Base-by-base conservation (phyloP, 441 rosid species). In the Pelargonium exstipulatum region DNA sequence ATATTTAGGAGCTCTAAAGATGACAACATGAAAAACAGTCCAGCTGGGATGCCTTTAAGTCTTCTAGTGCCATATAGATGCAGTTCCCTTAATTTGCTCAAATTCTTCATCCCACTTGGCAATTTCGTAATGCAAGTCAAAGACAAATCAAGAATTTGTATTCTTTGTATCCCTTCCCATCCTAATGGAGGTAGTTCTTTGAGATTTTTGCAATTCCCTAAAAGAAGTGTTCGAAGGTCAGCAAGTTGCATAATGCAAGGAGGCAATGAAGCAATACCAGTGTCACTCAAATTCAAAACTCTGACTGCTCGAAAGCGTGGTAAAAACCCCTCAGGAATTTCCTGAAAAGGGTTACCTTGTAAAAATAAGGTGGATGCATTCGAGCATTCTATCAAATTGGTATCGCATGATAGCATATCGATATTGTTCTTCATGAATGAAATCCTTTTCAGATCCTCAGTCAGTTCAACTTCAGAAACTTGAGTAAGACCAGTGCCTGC, bases 81-180 rank as follows among this genome's bases (percentile, higher is more conserved):
- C 18, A 79, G 17, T 61, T 69, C 58, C 77, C 74, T 73, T 40
- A 81, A 72, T 43, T 71, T 73, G 10, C 58, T 62, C 62, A 85
- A 55, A 9, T 22, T 55, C 35, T 67, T 78, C 66, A 81, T 35
- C 24, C 76, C 82, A 40, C 7, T 66, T 1, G 82, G 86, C 4
- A 69, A 45, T 35, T 81, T 69, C 53, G 2, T 61, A 14, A 81
- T 74, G 2, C 71, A 62, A n/a, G 83, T 81, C 51, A 73, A 79
- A 62, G 68, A 74, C 5, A 83, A 80, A 81, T 83, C 82, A 24
- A 81, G 66, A 20, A 66, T 70, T 73, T 77, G 79, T 43, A 85
- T 55, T 64, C 78, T 76, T 48, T 14, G 68, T 4, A 81, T 79
- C 22, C 60, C 61, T 63, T 66, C 71, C 32, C 48, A 43, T 43